These are phyloP conservation scores for Dothistroma septosporum DNA, from an alignment of 2,329 filamentous ascomycete genomes.

Conservation along the genomic window DNA sequence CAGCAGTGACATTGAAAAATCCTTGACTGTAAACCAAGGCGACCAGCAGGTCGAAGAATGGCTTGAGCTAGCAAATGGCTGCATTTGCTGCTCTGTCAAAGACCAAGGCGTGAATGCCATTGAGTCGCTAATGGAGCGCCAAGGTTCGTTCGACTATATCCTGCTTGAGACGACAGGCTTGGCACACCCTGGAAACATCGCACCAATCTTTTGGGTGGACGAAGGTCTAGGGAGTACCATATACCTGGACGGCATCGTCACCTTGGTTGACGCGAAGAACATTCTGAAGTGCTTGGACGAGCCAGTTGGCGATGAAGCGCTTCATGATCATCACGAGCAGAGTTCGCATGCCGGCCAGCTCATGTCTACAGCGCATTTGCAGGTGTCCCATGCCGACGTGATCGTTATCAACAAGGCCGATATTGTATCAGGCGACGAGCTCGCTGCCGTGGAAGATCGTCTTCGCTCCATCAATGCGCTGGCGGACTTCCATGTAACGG, in stretches of 20 bases:
- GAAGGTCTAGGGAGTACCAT: constrained; percentile 92
- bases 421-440: constrained; percentile 66
- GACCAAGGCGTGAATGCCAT: constrained; percentile 92
- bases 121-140: constrained; percentile 90
- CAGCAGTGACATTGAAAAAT: constrained; percentile 88
- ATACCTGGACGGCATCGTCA: constrained; percentile 95
- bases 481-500: constrained; percentile 77
- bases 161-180: constrained; percentile 93
- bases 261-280: constrained; percentile 91
- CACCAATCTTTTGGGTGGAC: constrained; percentile 95
- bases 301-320: constrained; percentile 33
- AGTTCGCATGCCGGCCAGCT: constrained; percentile 56
- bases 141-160: constrained; percentile 94
- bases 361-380: constrained; percentile 88
- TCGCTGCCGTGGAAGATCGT: constrained; percentile 64
- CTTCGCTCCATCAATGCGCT: constrained; percentile 84
- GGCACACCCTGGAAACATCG: constrained; percentile 91
- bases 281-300: constrained; percentile 79
- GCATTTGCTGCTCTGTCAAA: constrained; percentile 97
- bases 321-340: constrained; percentile 47
- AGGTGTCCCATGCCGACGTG: constrained; percentile 95
- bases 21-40: constrained; percentile 76
- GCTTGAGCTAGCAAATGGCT: constrained; percentile 93
- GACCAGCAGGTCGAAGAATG: constrained; percentile 83
- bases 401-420: constrained; percentile 93